Evolutionary conservation across 225 moss, liverwort and hornwort genomes (phyloP), one percentile per base, ranked within the genome.

Genomic region (Ulota crispa): DNA sequence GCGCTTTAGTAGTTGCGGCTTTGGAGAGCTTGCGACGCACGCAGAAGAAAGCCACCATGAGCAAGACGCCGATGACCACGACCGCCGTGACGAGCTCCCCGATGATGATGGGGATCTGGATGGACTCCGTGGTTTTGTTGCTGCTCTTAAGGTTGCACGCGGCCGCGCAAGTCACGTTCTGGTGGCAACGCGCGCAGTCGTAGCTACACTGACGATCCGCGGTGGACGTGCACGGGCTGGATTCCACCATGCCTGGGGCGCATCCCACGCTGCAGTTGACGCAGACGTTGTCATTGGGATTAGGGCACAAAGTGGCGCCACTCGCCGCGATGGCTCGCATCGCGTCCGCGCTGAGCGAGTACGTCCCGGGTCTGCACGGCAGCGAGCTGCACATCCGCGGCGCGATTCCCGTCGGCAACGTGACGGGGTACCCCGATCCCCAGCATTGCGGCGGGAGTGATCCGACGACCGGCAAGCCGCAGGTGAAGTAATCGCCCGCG

Each of bases 61-160:
- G 86, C 31, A 93, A 61, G 36, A 88, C 89, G 16, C 89, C 89
- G 61, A 93, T 87, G 6, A 93, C 92, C 6, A 93, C 89, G 10
- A 93, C 89, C 1, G 93, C 93, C 0, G 90, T 89, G 70, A 92
- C 88, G 23, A 93, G 90, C 84, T 93, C 93, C 16, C 89, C 93
- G 24, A 93, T 92, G 45, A 93, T 93, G 76, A 93, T 93, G 4
- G 92, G 93, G 27, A 93, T 88, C 82, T 93, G 93, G 75, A 92
- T 92, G 28, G 88, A 91, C 65, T 88, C 88, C 3, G 85, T 70
- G 32, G 26, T 82, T 69, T 47, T 82, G 61, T 19, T 68, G 80
- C 2, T 43, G 14, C 18, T 7, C 65, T 62, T 82, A 1, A 71
- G 57, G n/a, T 37, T 34, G 80, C 93, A 91, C 4, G 88, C 73